Base-by-base conservation (phyloP, 441 rosid genomes). In the Gossypium aridum region DNA sequence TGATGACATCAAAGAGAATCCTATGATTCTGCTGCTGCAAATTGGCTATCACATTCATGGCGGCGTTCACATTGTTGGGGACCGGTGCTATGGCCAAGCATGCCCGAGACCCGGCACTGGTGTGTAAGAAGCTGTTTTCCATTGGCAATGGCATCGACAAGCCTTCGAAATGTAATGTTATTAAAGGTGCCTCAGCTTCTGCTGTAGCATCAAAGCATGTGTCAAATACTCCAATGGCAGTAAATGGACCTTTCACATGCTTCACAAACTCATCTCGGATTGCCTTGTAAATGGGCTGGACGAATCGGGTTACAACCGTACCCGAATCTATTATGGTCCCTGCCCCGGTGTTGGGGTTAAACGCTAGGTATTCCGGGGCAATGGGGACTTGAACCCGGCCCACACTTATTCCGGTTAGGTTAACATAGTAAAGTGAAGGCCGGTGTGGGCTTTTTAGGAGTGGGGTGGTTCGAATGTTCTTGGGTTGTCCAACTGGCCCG, bases 321-420 rank as follows among this genome's bases (percentile, higher is more conserved):
- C 98, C 98, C 22, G 97, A 88, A 47, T 94, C 98, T 2, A 94
- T 84, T 45, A 94, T 83, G 22, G 98, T 94, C 14, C 94, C 97
- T 0, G 97, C 89, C 3, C 97, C 98, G 0, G 95, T 80, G 51
- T 7, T 82, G 0, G 97, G 81, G 88, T 92, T 78, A 62, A 94
- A 89, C 2, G 82, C 19, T 22, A 91, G 80, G 23, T 55, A 83
- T 7, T 76, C 83, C 1, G 78, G 82, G 76, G 82, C 81, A 17
- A 91, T 62, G 37, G 88, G 91, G 0, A 91, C 88, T 0, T 0
- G 57, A 43, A 84, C 84, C 55, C 83, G 78, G 9, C 97, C 97
- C 0, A 94, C 92, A 17, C 95, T 91, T 2, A 94, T 71, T 61
- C 96, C 98, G 0, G 93, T 91, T 14, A 94, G 85, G 73, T 92